A percentile compares a stretch with the other conserved stretches of the same genome.
Conservation (phyloP, 768 basidiomycete species). For the Galerina sulciceps region DNA sequence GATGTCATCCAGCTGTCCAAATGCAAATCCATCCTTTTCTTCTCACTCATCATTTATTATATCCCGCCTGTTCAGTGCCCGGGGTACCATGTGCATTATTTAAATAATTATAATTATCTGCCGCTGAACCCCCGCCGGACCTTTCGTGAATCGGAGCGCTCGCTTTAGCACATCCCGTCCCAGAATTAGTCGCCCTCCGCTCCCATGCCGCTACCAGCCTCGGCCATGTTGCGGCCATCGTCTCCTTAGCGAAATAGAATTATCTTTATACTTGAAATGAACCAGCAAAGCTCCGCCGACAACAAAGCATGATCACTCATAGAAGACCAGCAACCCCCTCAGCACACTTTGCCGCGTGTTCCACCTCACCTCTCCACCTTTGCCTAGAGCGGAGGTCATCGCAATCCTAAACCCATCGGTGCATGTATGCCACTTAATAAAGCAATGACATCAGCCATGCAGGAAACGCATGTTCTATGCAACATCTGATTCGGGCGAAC, state of each 20-base stretch:
- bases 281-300: not conserved
- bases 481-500: not conserved
- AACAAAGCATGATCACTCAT: slow-evolving; percentile 12
- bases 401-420: not conserved
- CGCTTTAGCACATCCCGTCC: too few relatives aligned
- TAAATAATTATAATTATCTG: too few relatives aligned
- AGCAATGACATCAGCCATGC: not conserved
- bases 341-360: slow-evolving; percentile 15
- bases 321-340: slow-evolving; percentile 7
- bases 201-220: not conserved
- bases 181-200: not conserved
- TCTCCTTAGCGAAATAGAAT: slow-evolving; percentile 1
- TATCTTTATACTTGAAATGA: slow-evolving; percentile 9
- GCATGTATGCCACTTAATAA: not conserved
- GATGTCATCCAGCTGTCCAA: slow-evolving; percentile 8
- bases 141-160: too few relatives aligned
- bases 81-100: slow-evolving; percentile 11
- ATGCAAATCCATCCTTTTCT: slow-evolving; percentile 21
- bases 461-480: not conserved
- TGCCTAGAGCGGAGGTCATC: not conserved
- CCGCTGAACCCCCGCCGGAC: slow-evolving; percentile 19
- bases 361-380: slow-evolving; percentile 11
- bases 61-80: slow-evolving; percentile 3
- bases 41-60: slow-evolving; percentile 14
- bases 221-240: slow-evolving; percentile 14